These are phyloP conservation scores for Agrostemma githago DNA, from an alignment of 148 eudicot genomes.

Conservation along the genomic window DNA sequence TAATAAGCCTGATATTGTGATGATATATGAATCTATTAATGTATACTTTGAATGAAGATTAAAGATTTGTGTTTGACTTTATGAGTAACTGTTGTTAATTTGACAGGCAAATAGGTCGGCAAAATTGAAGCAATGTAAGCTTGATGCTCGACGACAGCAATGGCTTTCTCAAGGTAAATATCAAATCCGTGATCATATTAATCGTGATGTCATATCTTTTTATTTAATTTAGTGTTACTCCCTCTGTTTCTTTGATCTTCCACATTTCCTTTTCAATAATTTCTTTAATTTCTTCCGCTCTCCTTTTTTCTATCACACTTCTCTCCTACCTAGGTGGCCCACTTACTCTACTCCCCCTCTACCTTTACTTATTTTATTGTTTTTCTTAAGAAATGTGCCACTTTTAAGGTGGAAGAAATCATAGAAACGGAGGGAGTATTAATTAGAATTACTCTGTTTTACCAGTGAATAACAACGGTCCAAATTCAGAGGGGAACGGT, in stretches of 20 bases:
- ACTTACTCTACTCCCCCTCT: no score
- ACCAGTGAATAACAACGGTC: constrained; percentile 51
- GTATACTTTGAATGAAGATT: neutral
- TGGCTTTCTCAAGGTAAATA: constrained; percentile 82
- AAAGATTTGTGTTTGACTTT: neutral
- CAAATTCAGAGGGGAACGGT: constrained; percentile 37
- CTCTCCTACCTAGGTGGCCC: no score
- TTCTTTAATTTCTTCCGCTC: no score
- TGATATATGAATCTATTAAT: neutral
- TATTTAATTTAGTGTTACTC: constrained; percentile 11
- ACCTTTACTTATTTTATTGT: no score
- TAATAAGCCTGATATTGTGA: neutral
- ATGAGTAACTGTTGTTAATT: neutral
- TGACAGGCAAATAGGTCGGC: constrained; percentile 75
- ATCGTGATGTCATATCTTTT: constrained; percentile 5
- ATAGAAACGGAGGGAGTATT: no score
- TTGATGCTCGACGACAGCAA: constrained; percentile 91
- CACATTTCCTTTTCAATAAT: no score
- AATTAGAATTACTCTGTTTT: neutral
- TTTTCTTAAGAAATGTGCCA: no score
- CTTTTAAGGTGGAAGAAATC: no score
- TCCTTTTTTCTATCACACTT: no score
- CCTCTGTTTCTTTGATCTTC: no score
- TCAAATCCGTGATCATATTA: constrained; percentile 2
- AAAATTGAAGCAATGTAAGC: constrained; percentile 91